These are phyloP conservation scores for Psidium guajava DNA, from an alignment of 345 rosid genomes.

Conservation along the genomic window DNA sequence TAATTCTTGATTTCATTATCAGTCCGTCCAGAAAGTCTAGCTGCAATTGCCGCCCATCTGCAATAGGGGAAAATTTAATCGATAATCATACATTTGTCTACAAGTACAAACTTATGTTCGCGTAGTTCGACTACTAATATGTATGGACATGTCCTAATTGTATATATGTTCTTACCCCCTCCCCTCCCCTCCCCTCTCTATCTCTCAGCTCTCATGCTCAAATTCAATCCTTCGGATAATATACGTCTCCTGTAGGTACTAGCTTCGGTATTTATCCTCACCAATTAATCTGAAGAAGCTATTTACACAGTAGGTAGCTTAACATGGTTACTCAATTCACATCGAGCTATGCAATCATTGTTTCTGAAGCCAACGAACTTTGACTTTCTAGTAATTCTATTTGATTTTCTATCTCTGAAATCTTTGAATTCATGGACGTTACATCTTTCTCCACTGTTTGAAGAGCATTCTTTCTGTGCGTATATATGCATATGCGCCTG, in stretches of 20 bases:
- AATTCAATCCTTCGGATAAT: background rate
- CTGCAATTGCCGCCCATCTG: slow-evolving; percentile 5
- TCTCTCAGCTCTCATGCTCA: background rate
- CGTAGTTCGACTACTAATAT: background rate
- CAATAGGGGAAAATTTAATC: background rate
- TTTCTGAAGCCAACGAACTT: background rate
- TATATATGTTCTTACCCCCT: background rate
- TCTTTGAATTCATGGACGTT: background rate
- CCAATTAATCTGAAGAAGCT: background rate
- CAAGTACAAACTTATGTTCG: background rate
- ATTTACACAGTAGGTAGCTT: background rate
- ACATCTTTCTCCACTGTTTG: background rate
- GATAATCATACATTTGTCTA: background rate
- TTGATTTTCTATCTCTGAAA: background rate
- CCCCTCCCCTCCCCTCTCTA: background rate
- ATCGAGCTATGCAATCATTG: background rate
- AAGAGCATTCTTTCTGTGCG: background rate
- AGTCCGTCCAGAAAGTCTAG: background rate
- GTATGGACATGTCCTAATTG: background rate
- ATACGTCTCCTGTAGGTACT: background rate
- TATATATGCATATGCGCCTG: background rate
- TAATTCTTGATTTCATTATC: slow-evolving; percentile 11
- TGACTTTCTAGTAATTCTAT: background rate
- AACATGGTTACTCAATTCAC: background rate
- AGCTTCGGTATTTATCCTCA: background rate